These are phyloP conservation scores for Larix kaempferi DNA, from an alignment of 75 land plant genomes.

Conservation along the genomic window DNA sequence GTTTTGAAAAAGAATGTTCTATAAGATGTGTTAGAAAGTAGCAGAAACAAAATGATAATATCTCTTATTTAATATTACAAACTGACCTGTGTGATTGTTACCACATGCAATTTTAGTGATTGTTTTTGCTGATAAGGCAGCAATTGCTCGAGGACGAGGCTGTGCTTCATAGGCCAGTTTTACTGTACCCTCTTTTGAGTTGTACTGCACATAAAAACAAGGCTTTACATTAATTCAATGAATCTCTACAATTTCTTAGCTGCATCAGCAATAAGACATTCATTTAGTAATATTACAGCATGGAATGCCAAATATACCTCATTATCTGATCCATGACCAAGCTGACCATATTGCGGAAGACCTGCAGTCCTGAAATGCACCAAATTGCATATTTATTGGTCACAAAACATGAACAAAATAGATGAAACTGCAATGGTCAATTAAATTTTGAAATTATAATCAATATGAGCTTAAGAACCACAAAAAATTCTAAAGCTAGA, in stretches of 20 bases:
- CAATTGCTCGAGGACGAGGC: constrained; percentile 85
- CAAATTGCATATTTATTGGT: neutral
- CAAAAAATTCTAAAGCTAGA: neutral
- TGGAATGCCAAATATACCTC: constrained; percentile 49
- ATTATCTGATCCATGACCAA: constrained; percentile 98
- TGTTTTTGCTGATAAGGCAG: constrained; percentile 59
- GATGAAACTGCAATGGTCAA: neutral
- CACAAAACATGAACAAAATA: neutral
- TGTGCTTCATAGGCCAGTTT: constrained; percentile 87
- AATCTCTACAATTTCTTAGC: neutral
- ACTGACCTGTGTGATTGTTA: constrained; percentile 91
- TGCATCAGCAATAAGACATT: neutral
- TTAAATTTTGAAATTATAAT: neutral
- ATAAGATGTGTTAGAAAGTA: neutral
- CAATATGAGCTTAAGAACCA: constrained; percentile 4
- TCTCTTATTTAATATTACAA: neutral
- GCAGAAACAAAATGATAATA: constrained; percentile 1
- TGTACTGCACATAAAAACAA: constrained; percentile 56
- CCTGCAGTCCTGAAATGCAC: constrained; percentile 74
- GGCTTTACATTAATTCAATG: neutral
- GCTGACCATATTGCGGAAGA: constrained; percentile 98
- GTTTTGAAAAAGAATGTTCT: neutral
- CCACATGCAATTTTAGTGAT: constrained; percentile 97
- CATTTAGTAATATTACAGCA: neutral
- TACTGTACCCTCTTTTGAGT: constrained; percentile 84